phyloP scores from a whole-genome alignment of 2,329 filamentous ascomycete species.

The Colletotrichum abscissum region DNA sequence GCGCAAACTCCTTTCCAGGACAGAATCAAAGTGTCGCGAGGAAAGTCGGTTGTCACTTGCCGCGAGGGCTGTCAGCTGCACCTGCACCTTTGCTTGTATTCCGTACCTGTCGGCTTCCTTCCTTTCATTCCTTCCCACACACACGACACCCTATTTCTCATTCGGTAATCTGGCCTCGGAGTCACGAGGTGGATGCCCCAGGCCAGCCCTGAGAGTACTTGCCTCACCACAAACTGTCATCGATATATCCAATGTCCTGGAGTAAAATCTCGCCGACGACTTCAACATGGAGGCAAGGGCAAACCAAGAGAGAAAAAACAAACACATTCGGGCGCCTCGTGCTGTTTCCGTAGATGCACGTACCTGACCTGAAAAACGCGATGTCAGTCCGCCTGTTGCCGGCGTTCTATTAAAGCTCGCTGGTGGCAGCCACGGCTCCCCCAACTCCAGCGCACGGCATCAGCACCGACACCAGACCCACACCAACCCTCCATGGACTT shows the following conservation, averaged over 20 bases:
- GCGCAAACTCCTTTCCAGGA: neutral
- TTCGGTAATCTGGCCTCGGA: slow-evolving; percentile 16
- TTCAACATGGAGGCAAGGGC: neutral
- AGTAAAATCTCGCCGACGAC: too few relatives aligned
- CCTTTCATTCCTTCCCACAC: slow-evolving; percentile 11
- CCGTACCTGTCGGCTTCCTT: slow-evolving; percentile 7
- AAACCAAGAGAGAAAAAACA: neutral
- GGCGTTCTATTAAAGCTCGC: slow-evolving; percentile 11
- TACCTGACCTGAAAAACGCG: neutral
- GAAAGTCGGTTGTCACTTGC: neutral
- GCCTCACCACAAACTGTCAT: neutral
- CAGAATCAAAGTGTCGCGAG: neutral
- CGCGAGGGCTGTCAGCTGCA: neutral
- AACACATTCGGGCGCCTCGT: neutral
- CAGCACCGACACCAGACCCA: slow-evolving; percentile 14
- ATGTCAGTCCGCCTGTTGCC: slow-evolving; percentile 15
- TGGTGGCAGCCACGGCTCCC: slow-evolving; percentile 16
- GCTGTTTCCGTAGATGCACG: neutral
- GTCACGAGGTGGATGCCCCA: neutral
- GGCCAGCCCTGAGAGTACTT: neutral
- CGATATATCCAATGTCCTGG: too few relatives aligned
- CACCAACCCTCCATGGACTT: neutral
- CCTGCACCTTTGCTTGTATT: neutral
- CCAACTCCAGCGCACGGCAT: slow-evolving; percentile 12
- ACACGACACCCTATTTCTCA: slow-evolving; percentile 1